A percentile compares a stretch with the other conserved stretches of the same genome.
Conservation (phyloP, 2,329 filamentous ascomycete species). For the Fusarium solani-melongenae region DNA sequence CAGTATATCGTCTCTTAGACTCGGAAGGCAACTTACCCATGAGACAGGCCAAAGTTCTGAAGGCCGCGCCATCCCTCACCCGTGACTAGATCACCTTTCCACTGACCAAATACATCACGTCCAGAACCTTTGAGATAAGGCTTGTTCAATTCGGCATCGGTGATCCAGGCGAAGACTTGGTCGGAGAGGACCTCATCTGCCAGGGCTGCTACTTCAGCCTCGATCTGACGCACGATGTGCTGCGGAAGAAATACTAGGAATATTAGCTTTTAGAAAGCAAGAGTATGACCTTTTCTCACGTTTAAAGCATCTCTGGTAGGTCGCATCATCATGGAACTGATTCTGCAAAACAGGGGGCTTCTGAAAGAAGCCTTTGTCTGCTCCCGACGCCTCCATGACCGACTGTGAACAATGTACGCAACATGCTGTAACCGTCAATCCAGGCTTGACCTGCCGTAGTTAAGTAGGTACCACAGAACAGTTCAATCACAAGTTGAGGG, state of each 20-base stretch:
- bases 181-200: slow-evolving; percentile 65
- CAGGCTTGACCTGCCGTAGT: background rate
- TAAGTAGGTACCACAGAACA: slow-evolving; percentile 2
- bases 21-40: slow-evolving; percentile 54
- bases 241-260: slow-evolving; percentile 51
- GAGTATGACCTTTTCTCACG: slow-evolving; percentile 49
- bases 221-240: slow-evolving; percentile 51
- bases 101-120: slow-evolving; percentile 70
- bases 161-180: slow-evolving; percentile 66
- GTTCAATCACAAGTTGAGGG: slow-evolving; percentile 32
- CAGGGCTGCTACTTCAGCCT: slow-evolving; percentile 58
- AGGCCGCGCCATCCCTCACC: slow-evolving; percentile 74
- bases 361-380: slow-evolving; percentile 67
- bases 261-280: background rate
- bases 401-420: background rate
- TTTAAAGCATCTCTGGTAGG: slow-evolving; percentile 62
- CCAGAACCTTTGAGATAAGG: slow-evolving; percentile 68
- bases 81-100: slow-evolving; percentile 69
- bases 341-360: slow-evolving; percentile 62
- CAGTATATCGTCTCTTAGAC: background rate
- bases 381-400: slow-evolving; percentile 57
- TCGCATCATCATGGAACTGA: slow-evolving; percentile 66
- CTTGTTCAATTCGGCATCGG: slow-evolving; percentile 73
- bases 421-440: background rate
- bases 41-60: slow-evolving; percentile 67